Conservation (phyloP, 352 stramenopile species). For the Phytophthora fragariaefolia region DNA sequence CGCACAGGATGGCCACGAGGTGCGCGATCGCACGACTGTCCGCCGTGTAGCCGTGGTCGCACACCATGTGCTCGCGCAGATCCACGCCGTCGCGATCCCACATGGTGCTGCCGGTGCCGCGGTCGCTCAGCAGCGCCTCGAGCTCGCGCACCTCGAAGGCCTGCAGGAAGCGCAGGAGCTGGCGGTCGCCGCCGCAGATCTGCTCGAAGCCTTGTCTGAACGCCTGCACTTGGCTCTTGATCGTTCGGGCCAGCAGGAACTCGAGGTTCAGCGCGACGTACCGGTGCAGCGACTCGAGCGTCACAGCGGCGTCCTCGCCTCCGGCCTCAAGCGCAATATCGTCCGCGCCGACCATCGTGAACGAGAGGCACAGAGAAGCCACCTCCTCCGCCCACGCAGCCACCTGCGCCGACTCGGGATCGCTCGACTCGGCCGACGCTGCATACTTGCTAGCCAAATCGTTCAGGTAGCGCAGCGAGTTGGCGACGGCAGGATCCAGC, state of each 20-base stretch:
- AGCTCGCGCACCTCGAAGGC: constrained; percentile 74
- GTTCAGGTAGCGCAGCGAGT: constrained; percentile 70
- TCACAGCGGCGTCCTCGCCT: constrained; percentile 58
- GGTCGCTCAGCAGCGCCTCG: constrained; percentile 67
- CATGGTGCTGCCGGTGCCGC: constrained; percentile 47
- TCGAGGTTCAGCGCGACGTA: constrained; percentile 65
- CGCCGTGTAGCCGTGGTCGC: constrained; percentile 83
- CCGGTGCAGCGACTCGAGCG: constrained; percentile 46
- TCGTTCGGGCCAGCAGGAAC: constrained; percentile 71
- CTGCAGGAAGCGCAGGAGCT: constrained; percentile 48
- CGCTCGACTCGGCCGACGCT: background rate
- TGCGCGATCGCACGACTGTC: constrained; percentile 71
- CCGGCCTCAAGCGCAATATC: constrained; percentile 57
- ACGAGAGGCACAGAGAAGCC: constrained; percentile 72
- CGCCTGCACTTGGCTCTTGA: constrained; percentile 63
- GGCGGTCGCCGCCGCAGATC: constrained; percentile 51
- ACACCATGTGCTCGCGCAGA: constrained; percentile 83
- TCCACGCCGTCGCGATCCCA: constrained; percentile 77
- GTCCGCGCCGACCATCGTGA: constrained; percentile 77
- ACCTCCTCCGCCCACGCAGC: constrained; percentile 43
- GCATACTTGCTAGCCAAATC: constrained; percentile 35
- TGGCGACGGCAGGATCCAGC: constrained; percentile 71
- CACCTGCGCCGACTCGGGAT: constrained; percentile 25
- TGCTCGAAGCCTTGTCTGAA: constrained; percentile 76
- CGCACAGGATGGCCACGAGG: constrained; percentile 80